Percentiles rank a stretch among this genome's conserved stretches.
phyloP scores from a whole-genome alignment of 1,284 basidiomycete species.

The Boletus semigastroideus region DNA sequence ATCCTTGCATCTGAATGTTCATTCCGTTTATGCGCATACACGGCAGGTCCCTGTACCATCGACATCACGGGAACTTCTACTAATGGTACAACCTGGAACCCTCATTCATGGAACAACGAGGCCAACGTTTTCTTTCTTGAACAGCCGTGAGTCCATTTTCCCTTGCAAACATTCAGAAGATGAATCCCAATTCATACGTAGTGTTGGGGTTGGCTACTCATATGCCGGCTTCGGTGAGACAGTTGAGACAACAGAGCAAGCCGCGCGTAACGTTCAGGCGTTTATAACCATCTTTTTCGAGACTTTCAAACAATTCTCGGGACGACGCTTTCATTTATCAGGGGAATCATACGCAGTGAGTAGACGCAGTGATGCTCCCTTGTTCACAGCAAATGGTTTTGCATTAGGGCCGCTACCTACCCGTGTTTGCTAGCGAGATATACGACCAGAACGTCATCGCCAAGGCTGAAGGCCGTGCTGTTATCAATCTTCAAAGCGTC shows the following conservation, averaged over 20 bases:
- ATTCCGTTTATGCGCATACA: background rate
- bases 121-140: slow-evolving; percentile 74
- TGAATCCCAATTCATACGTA: slow-evolving; percentile 23
- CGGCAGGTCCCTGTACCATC: slow-evolving; percentile 55
- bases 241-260: slow-evolving; percentile 65
- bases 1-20: background rate
- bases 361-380: slow-evolving; percentile 1
- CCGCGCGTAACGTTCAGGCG: slow-evolving; percentile 67
- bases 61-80: slow-evolving; percentile 46
- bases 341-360: slow-evolving; percentile 69
- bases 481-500: slow-evolving; percentile 68
- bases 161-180: slow-evolving; percentile 17
- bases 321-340: slow-evolving; percentile 63
- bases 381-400: background rate
- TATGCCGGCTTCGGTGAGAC: slow-evolving; percentile 54
- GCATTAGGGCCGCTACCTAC: slow-evolving; percentile 70
- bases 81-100: slow-evolving; percentile 60
- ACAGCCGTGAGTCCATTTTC: slow-evolving; percentile 58
- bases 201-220: slow-evolving; percentile 49
- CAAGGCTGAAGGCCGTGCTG: slow-evolving; percentile 50
- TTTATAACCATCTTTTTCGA: slow-evolving; percentile 78
- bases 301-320: slow-evolving; percentile 66
- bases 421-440: slow-evolving; percentile 79
- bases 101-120: slow-evolving; percentile 67
- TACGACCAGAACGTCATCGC: slow-evolving; percentile 69